Evolutionary conservation across 345 rosid genomes (phyloP), one percentile per base, ranked within the genome.

Genomic region (Clausena lansium): DNA sequence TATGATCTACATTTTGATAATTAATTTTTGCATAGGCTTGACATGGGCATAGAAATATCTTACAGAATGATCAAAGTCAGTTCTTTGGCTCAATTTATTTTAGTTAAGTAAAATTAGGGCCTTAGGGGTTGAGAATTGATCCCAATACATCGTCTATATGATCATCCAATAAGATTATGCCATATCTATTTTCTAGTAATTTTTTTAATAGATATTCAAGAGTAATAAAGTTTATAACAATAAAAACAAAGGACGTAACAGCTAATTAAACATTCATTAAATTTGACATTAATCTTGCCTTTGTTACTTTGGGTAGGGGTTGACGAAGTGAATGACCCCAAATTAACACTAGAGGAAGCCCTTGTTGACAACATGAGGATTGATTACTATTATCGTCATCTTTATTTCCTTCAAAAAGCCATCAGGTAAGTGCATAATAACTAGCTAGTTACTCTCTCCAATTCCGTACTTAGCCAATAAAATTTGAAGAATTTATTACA

Each of bases 311-410:
- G 15, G 54, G 33, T 17, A 80, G 86, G 86, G 4, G 20, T 80
- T 38, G 71, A 50, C 50, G 82, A 78, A 54, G 50, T 20, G 9
- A 78, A 75, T 11, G 79, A 75, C 55, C 72, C 41, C 52, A 70
- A 78, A 9, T 32, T 77, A 45, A n/a, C 79, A 25, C 57, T 70
- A 4, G 61, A 80, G 66, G 79, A 80, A 74, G 74, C 74, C 22
- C 74, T 74, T 36, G 68, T 4, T 25, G 86, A 83, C 61, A 64
- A 45, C 11, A 59, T 19, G 67, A 83, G 86, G 47, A 58, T 83
- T 28, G 75, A 77, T 67, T 83, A 74, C 74, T 36, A 62, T 33
- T 58, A 35, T 65, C 77, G 9, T 9, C 86, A 83, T 70, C 81
- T 83, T 32, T 35, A 20, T 69, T 83, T 70, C 15, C 77, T 83